These are phyloP conservation scores for Lumnitzera littorea DNA, from an alignment of 345 rosid species.

Conservation along the genomic window DNA sequence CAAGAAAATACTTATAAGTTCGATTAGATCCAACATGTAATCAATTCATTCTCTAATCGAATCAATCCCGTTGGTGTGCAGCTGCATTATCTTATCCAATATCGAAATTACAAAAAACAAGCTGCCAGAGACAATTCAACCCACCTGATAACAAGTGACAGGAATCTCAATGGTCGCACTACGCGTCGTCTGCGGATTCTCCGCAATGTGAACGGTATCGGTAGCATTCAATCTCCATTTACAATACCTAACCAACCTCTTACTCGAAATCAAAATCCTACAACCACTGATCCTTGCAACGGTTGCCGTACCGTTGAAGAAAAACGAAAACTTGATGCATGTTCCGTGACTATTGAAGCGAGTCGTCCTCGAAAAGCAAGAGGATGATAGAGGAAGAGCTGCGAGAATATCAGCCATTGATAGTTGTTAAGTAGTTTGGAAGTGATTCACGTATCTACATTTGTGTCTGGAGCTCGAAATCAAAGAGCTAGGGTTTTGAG, in stretches of 20 bases:
- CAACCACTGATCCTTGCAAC: not conserved
- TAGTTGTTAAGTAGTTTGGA: too few relatives aligned
- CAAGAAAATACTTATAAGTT: too few relatives aligned
- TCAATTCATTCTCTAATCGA: not conserved
- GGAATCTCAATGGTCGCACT: slow-evolving; percentile 10
- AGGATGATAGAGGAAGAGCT: not conserved
- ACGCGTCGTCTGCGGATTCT: slow-evolving; percentile 11
- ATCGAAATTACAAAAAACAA: not conserved
- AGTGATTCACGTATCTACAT: too few relatives aligned
- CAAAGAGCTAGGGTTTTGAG: too few relatives aligned
- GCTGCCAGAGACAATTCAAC: not conserved
- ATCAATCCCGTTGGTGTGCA: not conserved
- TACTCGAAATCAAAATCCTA: not conserved
- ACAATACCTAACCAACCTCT: not conserved
- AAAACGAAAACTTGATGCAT: not conserved
- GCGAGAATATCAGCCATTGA: too few relatives aligned
- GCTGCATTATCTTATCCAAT: not conserved
- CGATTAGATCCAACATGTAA: too few relatives aligned
- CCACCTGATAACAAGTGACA: slow-evolving; percentile 17
- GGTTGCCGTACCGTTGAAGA: not conserved
- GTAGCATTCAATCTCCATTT: slow-evolving; percentile 9
- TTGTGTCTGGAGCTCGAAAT: too few relatives aligned
- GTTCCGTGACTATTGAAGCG: not conserved
- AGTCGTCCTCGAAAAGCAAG: not conserved
- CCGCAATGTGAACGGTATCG: slow-evolving; percentile 6